Evolutionary conservation across 306 rosid genomes (phyloP).

Genomic region (Delonix regia): DNA sequence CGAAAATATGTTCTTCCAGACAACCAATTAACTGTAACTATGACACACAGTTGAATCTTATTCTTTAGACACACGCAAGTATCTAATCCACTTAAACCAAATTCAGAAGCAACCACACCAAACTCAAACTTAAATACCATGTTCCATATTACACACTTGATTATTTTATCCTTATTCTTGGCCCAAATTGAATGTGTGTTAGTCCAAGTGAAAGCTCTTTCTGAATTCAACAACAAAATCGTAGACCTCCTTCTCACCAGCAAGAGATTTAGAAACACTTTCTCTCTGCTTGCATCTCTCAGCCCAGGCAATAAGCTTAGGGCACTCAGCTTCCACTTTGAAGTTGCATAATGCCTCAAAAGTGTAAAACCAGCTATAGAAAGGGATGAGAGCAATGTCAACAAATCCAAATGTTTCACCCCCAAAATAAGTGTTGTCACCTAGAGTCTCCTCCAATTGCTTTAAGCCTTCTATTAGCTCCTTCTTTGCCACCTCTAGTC

Average conservation of each 20-base stretch:
- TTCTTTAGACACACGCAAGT: too few relatives aligned
- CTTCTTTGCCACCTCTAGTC: constrained; percentile 31
- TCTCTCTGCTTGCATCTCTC: constrained; percentile 43
- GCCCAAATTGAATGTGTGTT: too few relatives aligned
- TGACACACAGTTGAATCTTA: too few relatives aligned
- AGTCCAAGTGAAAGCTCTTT: background rate
- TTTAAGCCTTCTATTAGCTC: constrained; percentile 33
- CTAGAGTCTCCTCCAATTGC: constrained; percentile 38
- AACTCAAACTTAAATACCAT: too few relatives aligned
- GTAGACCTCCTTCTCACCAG: constrained; percentile 34
- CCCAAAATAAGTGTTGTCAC: constrained; percentile 48
- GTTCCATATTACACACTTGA: too few relatives aligned
- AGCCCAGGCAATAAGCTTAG: too few relatives aligned
- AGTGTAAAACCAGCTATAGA: constrained; percentile 40
- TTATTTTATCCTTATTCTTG: too few relatives aligned
- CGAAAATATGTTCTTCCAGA: too few relatives aligned
- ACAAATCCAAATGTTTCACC: constrained; percentile 46
- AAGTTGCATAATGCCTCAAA: constrained; percentile 37
- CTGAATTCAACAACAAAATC: constrained; percentile 8
- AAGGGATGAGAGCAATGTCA: constrained; percentile 41
- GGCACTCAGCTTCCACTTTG: constrained; percentile 37
- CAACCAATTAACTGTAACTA: too few relatives aligned
- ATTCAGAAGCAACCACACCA: too few relatives aligned
- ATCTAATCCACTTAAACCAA: too few relatives aligned
- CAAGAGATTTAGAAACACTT: constrained; percentile 45